Evolutionary conservation across 495 filamentous ascomycete species (phyloP).

Genomic region (Aspergillus panamensis): DNA sequence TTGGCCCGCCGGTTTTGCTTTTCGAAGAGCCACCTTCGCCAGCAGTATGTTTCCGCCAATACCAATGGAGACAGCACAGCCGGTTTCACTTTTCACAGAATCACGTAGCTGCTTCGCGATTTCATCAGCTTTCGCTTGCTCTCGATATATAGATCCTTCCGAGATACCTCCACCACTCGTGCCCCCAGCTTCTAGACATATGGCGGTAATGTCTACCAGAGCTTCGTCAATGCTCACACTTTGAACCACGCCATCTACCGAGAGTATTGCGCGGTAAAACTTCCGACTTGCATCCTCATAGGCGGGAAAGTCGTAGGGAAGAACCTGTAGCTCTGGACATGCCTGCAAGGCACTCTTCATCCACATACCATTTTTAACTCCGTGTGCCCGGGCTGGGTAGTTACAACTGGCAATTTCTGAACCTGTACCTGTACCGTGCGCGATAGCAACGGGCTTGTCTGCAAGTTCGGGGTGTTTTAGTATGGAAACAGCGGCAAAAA

Average conservation of each 20-base stretch:
- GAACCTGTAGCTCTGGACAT: conserved; percentile 77
- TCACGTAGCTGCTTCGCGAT: conserved; percentile 66
- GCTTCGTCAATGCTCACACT: conserved; percentile 97
- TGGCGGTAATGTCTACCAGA: conserved; percentile 68
- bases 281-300: conserved; percentile 88
- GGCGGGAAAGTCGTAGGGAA: conserved; percentile 89
- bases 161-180: conserved; percentile 63
- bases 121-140: conserved; percentile 76
- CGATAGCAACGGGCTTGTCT: conserved; percentile 84
- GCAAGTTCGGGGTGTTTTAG: conserved; percentile 69
- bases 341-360: conserved; percentile 84
- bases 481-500: conserved; percentile 91
- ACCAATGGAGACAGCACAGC: conserved; percentile 87
- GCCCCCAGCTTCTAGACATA: conserved; percentile 63
- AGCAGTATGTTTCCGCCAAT: conserved; percentile 89
- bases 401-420: conserved; percentile 98
- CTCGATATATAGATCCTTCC: conserved; percentile 72
- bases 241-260: conserved; percentile 76
- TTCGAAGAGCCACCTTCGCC: conserved; percentile 84
- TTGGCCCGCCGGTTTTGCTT: conserved; percentile 93
- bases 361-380: conserved; percentile 98
- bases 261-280: conserved; percentile 84
- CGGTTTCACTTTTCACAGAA: conserved; percentile 66
- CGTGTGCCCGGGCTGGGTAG: conserved; percentile 80
- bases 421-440: conserved; percentile 77